Evolutionary conservation across 2,329 filamentous ascomycete genomes (phyloP).

Genomic region (Colletotrichum eleusines): DNA sequence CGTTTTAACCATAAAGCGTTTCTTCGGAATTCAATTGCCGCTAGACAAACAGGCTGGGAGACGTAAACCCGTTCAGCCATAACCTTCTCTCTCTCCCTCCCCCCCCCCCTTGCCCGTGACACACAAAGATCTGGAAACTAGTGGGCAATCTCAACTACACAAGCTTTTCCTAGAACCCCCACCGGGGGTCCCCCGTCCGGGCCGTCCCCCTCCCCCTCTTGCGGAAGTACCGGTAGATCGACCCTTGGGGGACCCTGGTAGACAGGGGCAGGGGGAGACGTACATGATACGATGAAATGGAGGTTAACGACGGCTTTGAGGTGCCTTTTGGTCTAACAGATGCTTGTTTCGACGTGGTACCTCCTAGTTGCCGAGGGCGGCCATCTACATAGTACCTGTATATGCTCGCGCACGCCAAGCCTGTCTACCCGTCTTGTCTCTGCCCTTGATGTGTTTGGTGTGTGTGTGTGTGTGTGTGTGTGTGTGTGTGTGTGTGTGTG

Average conservation of each 20-base stretch:
- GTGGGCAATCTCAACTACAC: conserved; percentile 6
- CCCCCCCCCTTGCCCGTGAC: not conserved
- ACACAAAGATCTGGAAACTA: not conserved
- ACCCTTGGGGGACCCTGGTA: not conserved
- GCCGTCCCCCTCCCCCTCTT: not conserved
- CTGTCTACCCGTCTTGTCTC: conserved; percentile 22
- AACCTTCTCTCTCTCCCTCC: too few species aligned
- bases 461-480: too few species aligned
- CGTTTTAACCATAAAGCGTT: too few species aligned
- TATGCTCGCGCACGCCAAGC: conserved; percentile 18
- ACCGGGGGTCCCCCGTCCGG: not conserved
- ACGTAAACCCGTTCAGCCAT: too few species aligned
- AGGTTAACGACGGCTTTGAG: conserved; percentile 13
- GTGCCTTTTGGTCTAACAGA: conserved; percentile 32
- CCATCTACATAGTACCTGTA: too few species aligned
- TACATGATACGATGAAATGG: too few species aligned
- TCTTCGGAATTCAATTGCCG: not conserved
- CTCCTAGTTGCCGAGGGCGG: not conserved
- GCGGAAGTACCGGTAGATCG: not conserved
- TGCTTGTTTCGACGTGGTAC: not conserved
- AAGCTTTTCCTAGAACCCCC: not conserved
- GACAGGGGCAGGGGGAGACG: not conserved
- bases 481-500: too few species aligned
- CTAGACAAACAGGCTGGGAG: too few species aligned
- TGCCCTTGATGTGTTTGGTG: conserved; percentile 1